These are phyloP conservation scores for Penicillium sp. DNA, from an alignment of 2,329 filamentous ascomycete species.

Conservation along the genomic window DNA sequence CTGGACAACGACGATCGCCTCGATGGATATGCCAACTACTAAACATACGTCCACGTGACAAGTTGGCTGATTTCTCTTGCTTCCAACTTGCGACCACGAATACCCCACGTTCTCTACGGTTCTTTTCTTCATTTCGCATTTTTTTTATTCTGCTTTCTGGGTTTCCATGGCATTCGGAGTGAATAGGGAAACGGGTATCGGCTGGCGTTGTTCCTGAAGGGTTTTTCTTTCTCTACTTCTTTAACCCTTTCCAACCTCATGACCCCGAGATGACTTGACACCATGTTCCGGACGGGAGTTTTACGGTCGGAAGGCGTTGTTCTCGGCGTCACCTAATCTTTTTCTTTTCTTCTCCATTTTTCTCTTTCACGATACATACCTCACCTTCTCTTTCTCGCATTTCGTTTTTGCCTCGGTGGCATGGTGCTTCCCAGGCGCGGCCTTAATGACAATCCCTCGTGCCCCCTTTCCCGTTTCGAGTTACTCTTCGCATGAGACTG, in stretches of 20 bases:
- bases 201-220: conserved; percentile 13
- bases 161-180: conserved; percentile 13
- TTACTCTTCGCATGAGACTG: conserved; percentile 13
- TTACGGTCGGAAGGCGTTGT: conserved; percentile 23
- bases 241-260: conserved; percentile 10
- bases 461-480: conserved; percentile 11
- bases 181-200: conserved; percentile 12
- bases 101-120: conserved; percentile 9
- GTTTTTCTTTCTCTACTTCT: conserved; percentile 9
- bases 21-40: conserved; percentile 20
- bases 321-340: conserved; percentile 14
- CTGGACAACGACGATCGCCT: conserved; percentile 16
- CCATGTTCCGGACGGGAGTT: conserved; percentile 19
- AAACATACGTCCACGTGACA: too few species aligned
- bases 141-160: conserved; percentile 16
- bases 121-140: conserved; percentile 11
- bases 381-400: background rate
- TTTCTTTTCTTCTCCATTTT: conserved; percentile 10
- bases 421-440: conserved; percentile 7
- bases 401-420: conserved; percentile 6
- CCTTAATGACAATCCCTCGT: conserved; percentile 20
- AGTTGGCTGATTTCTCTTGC: too few species aligned
- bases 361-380: conserved; percentile 16
- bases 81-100: too few species aligned
- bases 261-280: conserved; percentile 24